Evolutionary conservation across 257 asterid genomes (phyloP).

Genomic region (Capsicum pubescens): DNA sequence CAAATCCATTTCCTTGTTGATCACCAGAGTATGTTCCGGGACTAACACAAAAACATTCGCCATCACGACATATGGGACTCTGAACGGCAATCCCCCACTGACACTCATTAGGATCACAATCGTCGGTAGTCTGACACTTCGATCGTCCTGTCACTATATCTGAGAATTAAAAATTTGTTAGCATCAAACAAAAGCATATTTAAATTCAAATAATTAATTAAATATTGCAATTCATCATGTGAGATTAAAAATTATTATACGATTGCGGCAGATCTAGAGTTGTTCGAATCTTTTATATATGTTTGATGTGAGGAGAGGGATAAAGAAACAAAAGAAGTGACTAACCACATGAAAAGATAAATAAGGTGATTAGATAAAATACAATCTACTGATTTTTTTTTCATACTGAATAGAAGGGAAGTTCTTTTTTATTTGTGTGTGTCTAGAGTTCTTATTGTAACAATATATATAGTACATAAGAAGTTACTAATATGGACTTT

Average conservation of each 20-base stretch:
- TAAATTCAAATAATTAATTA: neutral
- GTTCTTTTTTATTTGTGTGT: too few relatives aligned
- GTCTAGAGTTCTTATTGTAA: too few relatives aligned
- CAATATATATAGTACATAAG: too few relatives aligned
- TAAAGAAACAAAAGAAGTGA: too few relatives aligned
- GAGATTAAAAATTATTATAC: neutral
- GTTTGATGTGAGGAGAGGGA: too few relatives aligned
- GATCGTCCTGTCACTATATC: neutral
- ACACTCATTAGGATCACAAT: neutral
- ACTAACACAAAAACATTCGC: neutral
- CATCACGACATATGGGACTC: too few relatives aligned
- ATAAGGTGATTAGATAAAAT: too few relatives aligned
- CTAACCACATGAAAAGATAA: neutral
- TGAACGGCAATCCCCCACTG: too few relatives aligned
- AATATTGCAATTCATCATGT: neutral
- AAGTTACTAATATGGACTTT: too few relatives aligned
- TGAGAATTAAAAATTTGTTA: neutral
- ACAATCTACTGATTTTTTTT: too few relatives aligned
- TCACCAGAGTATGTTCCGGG: neutral
- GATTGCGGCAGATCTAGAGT: neutral
- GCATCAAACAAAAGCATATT: neutral
- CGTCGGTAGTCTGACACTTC: neutral
- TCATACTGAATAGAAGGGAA: too few relatives aligned
- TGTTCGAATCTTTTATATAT: too few relatives aligned
- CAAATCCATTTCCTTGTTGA: neutral